Evolutionary conservation across 306 rosid species (phyloP), one percentile per base, ranked within the genome.

Genomic region (Dalbergia cultrata): DNA sequence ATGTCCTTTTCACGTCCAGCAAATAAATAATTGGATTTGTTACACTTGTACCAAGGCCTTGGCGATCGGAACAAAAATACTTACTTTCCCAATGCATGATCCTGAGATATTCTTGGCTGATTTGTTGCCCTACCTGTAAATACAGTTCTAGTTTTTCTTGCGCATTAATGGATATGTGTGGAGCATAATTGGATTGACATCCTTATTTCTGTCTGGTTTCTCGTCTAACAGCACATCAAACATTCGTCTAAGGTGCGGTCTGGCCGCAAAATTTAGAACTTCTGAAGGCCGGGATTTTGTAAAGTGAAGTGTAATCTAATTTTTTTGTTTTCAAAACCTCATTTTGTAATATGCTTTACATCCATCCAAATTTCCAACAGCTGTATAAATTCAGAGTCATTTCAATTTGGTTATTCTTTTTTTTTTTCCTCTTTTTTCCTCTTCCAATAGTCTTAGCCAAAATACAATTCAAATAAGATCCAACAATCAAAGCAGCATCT

Each of bases 121-220:
- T 56, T 54, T 69, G 65, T 9, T 64, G 22, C 58, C 61, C 19
- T 34, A 13, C 43, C 21, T 57, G 75, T 63, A 67, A 74, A 65
- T 61, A 60, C 72, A 47, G 13, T 67, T 50, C 5, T 47, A 35
- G 56, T 63, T 70, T 54, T 63, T 70, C 62, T 54, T 52, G 54
- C 66, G 2, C 68, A 57, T 50, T 67, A 70, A 47, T 58, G 66
- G 41, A 70, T 72, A 64, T 56, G 17, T 57, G 61, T 33, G 70
- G 67, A 67, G 64, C 47, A 44, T 56, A 34, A 41, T 73, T 77
- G 37, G 81, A 45, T 9, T 58, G 41, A 34, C 35, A 22, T 53
- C 58, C 64, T 77, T 33, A 67, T 67, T 77, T n/a, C 74, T 44
- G 43, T 54, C 74, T 35, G 37, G 57, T 50, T 60, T 59, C 37